These are phyloP conservation scores for Nyctanthes arbortristis DNA, from an alignment of 257 asterid genomes.

Conservation along the genomic window DNA sequence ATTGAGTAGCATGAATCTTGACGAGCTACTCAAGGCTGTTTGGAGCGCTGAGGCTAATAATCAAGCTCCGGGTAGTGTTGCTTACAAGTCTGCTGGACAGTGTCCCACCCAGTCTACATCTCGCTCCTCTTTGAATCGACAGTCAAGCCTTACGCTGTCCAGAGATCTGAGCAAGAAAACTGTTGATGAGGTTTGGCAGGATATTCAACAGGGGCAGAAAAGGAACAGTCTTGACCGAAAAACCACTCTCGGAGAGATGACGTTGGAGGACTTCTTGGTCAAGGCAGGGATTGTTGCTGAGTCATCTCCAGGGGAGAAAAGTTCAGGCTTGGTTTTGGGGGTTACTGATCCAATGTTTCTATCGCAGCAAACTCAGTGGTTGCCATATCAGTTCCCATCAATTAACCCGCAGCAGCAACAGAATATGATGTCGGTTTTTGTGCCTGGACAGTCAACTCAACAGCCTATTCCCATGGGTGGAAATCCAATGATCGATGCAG, in stretches of 20 bases:
- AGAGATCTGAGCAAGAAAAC: conserved; percentile 79
- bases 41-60: conserved; percentile 57
- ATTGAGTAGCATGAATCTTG: conserved; percentile 75
- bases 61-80: conserved; percentile 45
- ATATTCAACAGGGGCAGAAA: conserved; percentile 64
- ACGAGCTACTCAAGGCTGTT: conserved; percentile 80
- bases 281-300: conserved; percentile 87
- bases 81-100: conserved; percentile 30
- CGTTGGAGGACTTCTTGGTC: conserved; percentile 87
- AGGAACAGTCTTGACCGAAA: conserved; percentile 52
- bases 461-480: conserved; percentile 50
- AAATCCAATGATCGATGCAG: conserved; percentile 48
- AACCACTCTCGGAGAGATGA: conserved; percentile 73
- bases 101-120: conserved; percentile 30
- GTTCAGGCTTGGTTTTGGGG: conserved; percentile 29
- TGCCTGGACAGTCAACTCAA: conserved; percentile 58
- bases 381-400: conserved; percentile 52
- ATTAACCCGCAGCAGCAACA: conserved; percentile 39
- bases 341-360: too few species aligned
- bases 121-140: conserved; percentile 38
- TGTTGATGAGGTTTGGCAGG: conserved; percentile 92
- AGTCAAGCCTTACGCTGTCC: conserved; percentile 48
- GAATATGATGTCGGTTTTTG: conserved; percentile 29
- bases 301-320: conserved; percentile 35
- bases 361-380: conserved; percentile 67